Conservation (phyloP, 805 yeast genomes). For the Cyberlindnera veronae region DNA sequence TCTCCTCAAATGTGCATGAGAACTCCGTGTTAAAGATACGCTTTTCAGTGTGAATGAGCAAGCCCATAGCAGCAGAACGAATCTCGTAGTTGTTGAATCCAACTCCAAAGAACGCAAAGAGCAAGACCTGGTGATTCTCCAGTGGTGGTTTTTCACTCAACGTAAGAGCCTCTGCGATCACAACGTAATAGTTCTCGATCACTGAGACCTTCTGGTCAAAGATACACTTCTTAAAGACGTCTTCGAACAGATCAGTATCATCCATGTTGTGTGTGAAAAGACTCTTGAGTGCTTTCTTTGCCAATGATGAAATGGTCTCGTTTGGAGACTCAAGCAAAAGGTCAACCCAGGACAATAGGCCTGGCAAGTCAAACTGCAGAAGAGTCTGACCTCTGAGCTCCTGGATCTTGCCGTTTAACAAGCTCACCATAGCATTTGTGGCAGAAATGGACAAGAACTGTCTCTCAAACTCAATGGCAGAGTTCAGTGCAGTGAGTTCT, state of each 20-base stretch:
- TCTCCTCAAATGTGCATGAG: slow-evolving; percentile 58
- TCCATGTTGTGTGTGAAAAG: slow-evolving; percentile 59
- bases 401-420: slow-evolving; percentile 72
- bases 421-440: slow-evolving; percentile 77
- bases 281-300: slow-evolving; percentile 67
- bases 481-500: slow-evolving; percentile 49
- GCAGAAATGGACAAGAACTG: slow-evolving; percentile 67
- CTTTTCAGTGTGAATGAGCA: slow-evolving; percentile 65
- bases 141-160: slow-evolving; percentile 43
- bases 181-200: slow-evolving; percentile 65
- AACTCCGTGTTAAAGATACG: slow-evolving; percentile 51
- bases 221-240: slow-evolving; percentile 72
- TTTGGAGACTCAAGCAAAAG: slow-evolving; percentile 58
- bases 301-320: slow-evolving; percentile 56
- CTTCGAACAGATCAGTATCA: slow-evolving; percentile 46
- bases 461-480: slow-evolving; percentile 78
- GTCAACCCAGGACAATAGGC: slow-evolving; percentile 77
- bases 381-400: slow-evolving; percentile 45
- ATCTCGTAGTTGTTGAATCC: slow-evolving; percentile 70
- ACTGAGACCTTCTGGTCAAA: slow-evolving; percentile 48
- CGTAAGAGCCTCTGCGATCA: slow-evolving; percentile 62
- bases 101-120: slow-evolving; percentile 72
- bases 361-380: slow-evolving; percentile 67
- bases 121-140: slow-evolving; percentile 62
- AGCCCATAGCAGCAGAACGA: slow-evolving; percentile 65